Evolutionary conservation across 75 land plant species (phyloP).

Genomic region (Picea glauca): DNA sequence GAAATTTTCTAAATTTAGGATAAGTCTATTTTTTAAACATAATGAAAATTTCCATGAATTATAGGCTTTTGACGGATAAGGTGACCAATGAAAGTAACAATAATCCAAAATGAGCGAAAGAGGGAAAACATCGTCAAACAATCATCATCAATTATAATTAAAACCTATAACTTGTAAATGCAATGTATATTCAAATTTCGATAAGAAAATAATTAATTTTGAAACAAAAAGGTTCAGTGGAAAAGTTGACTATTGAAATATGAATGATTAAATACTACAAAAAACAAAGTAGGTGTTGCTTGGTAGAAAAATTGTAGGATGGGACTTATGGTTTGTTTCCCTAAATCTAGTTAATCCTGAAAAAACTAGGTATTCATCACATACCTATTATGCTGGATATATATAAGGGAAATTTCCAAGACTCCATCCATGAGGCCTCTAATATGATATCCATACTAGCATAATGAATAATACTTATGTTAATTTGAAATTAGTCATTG

Average conservation of each 20-base stretch:
- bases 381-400: too few relatives aligned
- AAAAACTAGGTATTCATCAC: too few relatives aligned
- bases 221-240: not conserved
- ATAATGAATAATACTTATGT: too few relatives aligned
- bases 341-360: too few relatives aligned
- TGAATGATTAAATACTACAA: conserved; percentile 63
- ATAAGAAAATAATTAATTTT: not conserved
- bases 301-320: conserved; percentile 76
- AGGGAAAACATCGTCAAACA: not conserved
- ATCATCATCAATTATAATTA: not conserved
- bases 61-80: not conserved
- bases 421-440: too few relatives aligned
- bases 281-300: conserved; percentile 79
- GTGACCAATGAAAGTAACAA: not conserved
- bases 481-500: too few relatives aligned
- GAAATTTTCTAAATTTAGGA: conserved; percentile 21
- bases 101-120: not conserved
- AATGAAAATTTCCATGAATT: not conserved
- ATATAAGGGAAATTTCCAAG: too few relatives aligned
- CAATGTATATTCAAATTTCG: too few relatives aligned
- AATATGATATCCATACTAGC: too few relatives aligned
- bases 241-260: conserved; percentile 45
- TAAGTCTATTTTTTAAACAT: not conserved
- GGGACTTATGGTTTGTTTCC: too few relatives aligned
- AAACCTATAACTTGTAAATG: not conserved